Conservation (phyloP, 2,329 filamentous ascomycete species). For the Monosporascus sp. region DNA sequence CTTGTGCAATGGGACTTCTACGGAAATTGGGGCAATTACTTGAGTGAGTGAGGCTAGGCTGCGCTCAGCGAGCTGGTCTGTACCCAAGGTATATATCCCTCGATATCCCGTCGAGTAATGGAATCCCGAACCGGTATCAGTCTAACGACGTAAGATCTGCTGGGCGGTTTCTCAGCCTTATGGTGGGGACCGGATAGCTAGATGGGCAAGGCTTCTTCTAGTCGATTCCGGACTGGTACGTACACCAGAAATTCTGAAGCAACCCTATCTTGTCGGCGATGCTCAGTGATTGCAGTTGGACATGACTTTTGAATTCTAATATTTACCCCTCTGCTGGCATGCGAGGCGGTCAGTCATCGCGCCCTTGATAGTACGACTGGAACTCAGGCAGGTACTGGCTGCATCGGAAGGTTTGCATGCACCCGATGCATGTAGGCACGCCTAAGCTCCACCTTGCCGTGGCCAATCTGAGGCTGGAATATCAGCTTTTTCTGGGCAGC, state of each 20-base stretch:
- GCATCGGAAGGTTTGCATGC: neutral
- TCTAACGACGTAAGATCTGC: neutral
- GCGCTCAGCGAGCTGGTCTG: neutral
- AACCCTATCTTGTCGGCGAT: too few species aligned
- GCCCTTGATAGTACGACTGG: too few species aligned
- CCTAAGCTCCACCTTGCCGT: neutral
- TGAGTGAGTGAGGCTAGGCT: constrained; percentile 1
- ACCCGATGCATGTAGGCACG: neutral
- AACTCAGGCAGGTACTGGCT: too few species aligned
- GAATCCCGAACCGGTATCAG: neutral
- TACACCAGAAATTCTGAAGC: too few species aligned
- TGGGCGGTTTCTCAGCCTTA: neutral
- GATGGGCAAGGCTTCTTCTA: neutral
- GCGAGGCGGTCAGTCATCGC: neutral
- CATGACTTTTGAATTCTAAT: too few species aligned
- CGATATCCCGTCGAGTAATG: neutral
- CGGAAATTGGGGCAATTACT: constrained; percentile 30
- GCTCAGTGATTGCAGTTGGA: too few species aligned
- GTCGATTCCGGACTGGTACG: too few species aligned
- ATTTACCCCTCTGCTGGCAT: neutral
- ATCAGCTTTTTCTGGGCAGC: neutral
- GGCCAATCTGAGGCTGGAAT: neutral
- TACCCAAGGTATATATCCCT: neutral
- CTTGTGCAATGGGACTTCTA: constrained; percentile 9
- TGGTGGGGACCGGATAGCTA: neutral